phyloP scores from a whole-genome alignment of 805 yeast species.

The Clavispora santaluciae region DNA sequence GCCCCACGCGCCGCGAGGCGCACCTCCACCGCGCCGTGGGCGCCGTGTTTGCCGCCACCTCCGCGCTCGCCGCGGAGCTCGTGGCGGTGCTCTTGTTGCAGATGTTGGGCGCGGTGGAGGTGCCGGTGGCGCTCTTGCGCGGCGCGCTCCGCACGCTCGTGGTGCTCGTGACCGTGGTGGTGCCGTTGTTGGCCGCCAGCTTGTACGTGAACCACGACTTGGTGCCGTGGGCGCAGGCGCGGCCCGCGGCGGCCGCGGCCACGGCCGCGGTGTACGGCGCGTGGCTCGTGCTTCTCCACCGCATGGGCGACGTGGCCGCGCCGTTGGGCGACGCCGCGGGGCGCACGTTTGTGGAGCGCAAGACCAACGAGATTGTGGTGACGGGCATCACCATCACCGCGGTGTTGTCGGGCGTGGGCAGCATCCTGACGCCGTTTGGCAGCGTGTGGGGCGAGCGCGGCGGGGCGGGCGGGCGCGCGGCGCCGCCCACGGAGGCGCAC shows the following conservation, averaged over 20 bases:
- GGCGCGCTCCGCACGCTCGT: constrained; percentile 35
- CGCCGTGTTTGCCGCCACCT: constrained; percentile 23
- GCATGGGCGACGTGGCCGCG: constrained; percentile 30
- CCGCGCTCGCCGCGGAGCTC: constrained; percentile 28
- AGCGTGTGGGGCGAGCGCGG: background rate
- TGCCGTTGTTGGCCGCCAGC: constrained; percentile 38
- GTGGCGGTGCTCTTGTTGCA: constrained; percentile 35
- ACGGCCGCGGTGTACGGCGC: constrained; percentile 13
- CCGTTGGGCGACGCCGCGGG: constrained; percentile 17
- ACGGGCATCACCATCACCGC: constrained; percentile 50
- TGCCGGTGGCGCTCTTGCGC: constrained; percentile 30
- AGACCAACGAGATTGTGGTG: constrained; percentile 43
- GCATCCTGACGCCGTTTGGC: constrained; percentile 39
- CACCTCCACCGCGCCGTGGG: constrained; percentile 17
- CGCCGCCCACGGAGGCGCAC: constrained; percentile 49
- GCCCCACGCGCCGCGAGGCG: background rate
- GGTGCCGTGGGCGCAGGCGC: constrained; percentile 11
- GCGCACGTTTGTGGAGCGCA: constrained; percentile 30
- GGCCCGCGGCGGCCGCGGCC: constrained; percentile 5
- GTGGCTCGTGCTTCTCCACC: constrained; percentile 33
- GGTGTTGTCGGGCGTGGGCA: constrained; percentile 48
- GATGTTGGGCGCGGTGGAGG: constrained; percentile 19
- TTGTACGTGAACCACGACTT: constrained; percentile 26
- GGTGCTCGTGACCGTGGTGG: constrained; percentile 34
- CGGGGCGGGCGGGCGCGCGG: constrained; percentile 18